These are phyloP conservation scores for Phaeosphaeriaceae sp. DNA, from an alignment of 2,329 filamentous ascomycete species.

Conservation along the genomic window DNA sequence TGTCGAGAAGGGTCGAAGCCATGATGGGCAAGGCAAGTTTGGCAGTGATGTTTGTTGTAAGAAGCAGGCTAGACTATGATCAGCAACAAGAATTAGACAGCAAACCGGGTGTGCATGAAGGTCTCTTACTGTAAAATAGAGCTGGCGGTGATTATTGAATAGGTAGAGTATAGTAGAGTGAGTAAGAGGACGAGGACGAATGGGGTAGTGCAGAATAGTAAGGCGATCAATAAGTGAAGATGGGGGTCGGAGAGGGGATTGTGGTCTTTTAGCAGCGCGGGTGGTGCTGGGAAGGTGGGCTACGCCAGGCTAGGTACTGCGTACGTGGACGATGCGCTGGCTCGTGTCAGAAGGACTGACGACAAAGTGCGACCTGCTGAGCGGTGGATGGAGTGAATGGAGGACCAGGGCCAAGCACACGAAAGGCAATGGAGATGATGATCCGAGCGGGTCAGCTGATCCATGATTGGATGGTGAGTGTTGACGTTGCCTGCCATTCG, in stretches of 20 bases:
- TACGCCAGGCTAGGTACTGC: no score
- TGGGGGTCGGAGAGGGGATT: conserved; percentile 26
- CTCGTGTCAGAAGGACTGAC: conserved; percentile 38
- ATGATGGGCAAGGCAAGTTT: conserved; percentile 20
- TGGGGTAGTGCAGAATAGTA: conserved; percentile 23
- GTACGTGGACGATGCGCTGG: conserved; percentile 41
- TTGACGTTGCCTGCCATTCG: conserved; percentile 27
- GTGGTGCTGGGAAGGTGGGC: no score
- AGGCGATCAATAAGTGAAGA: conserved; percentile 38
- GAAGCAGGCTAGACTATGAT: conserved; percentile 33
- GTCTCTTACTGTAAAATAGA: conserved; percentile 23
- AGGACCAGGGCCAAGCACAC: conserved; percentile 29
- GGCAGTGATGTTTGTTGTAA: conserved; percentile 10
- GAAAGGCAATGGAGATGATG: conserved; percentile 37
- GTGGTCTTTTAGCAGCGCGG: conserved; percentile 36
- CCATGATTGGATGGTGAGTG: conserved; percentile 25
- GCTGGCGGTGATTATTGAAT: conserved; percentile 5
- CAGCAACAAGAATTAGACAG: conserved; percentile 16
- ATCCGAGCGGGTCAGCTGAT: conserved; percentile 19
- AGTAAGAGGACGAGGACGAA: conserved; percentile 15
- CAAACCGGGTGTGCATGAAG: not conserved
- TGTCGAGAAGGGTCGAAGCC: conserved; percentile 33
- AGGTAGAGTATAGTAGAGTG: conserved; percentile 1
- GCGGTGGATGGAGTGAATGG: conserved; percentile 26
- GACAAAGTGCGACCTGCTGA: conserved; percentile 27